Percentiles rank a stretch among this genome's conserved stretches.
Evolutionary conservation across 1,139 yeast genomes (phyloP).

Genomic region (Sugiyamaella japonica): DNA sequence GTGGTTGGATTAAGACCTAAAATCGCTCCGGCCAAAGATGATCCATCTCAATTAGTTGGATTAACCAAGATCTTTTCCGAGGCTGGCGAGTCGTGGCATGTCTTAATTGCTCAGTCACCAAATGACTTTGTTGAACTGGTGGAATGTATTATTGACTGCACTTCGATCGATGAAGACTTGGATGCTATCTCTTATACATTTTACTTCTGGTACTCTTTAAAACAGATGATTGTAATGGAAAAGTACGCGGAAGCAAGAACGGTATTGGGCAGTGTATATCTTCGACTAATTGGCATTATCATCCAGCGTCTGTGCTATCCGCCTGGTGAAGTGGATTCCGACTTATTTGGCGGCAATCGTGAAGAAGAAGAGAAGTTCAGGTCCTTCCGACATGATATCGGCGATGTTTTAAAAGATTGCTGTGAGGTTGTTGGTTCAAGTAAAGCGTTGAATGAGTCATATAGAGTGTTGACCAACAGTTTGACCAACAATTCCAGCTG

Average conservation of each 20-base stretch:
- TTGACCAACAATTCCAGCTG: slow-evolving; percentile 49
- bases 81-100: slow-evolving; percentile 97
- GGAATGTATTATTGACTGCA: slow-evolving; percentile 64
- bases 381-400: slow-evolving; percentile 94
- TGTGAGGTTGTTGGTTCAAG: slow-evolving; percentile 84
- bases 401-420: slow-evolving; percentile 93
- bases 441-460: slow-evolving; percentile 64
- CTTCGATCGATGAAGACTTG: slow-evolving; percentile 70
- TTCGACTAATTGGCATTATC: slow-evolving; percentile 64
- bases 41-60: slow-evolving; percentile 69
- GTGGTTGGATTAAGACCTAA: slow-evolving; percentile 60
- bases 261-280: slow-evolving; percentile 61
- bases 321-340: slow-evolving; percentile 41
- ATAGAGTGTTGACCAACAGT: slow-evolving; percentile 50
- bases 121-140: slow-evolving; percentile 70
- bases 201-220: slow-evolving; percentile 85
- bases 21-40: slow-evolving; percentile 53
- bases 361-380: slow-evolving; percentile 92
- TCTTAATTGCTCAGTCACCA: slow-evolving; percentile 74
- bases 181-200: slow-evolving; percentile 90
- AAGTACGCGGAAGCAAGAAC: slow-evolving; percentile 61
- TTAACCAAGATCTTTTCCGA: slow-evolving; percentile 80
- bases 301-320: slow-evolving; percentile 80
- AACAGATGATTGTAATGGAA: slow-evolving; percentile 63
- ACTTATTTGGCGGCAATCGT: slow-evolving; percentile 57